Evolutionary conservation across 768 basidiomycete genomes (phyloP).

Genomic region (Tricholoma hemisulphureum): DNA sequence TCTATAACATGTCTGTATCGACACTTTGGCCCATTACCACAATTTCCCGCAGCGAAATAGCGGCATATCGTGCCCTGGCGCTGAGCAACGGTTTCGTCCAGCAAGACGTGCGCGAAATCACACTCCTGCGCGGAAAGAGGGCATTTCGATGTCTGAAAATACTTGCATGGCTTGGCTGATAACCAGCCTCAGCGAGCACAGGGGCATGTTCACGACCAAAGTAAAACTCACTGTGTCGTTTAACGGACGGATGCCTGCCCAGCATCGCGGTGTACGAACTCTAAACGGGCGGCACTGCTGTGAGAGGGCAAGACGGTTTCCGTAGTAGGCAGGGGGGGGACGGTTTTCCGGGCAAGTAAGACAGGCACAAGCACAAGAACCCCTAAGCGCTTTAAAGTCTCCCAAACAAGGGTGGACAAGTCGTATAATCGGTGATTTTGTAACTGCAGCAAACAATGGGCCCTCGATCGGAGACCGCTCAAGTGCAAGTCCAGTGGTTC

Average conservation of each 20-base stretch:
- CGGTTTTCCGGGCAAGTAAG: neutral
- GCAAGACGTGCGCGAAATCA: conserved; percentile 45
- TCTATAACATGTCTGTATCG: conserved; percentile 34
- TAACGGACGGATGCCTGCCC: conserved; percentile 33
- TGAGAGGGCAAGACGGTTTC: neutral
- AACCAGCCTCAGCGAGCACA: neutral
- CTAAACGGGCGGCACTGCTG: neutral
- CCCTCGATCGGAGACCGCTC: conserved; percentile 26
- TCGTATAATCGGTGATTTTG: conserved; percentile 23
- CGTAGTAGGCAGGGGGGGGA: neutral
- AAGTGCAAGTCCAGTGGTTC: conserved; percentile 20
- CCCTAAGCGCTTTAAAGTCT: conserved; percentile 24
- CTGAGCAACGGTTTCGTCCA: conserved; percentile 22
- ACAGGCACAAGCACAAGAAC: neutral
- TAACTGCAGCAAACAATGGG: conserved; percentile 25
- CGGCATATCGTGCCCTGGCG: conserved; percentile 28
- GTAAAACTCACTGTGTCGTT: conserved; percentile 39
- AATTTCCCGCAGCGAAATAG: conserved; percentile 36
- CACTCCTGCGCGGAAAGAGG: conserved; percentile 45
- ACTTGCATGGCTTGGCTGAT: conserved; percentile 51
- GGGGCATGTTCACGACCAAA: conserved; percentile 9
- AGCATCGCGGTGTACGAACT: neutral
- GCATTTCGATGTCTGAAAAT: conserved; percentile 43
- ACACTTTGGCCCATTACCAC: conserved; percentile 37
- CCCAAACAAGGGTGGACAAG: conserved; percentile 24